These are phyloP conservation scores for Ceratocystiopsis minuta DNA, from an alignment of 2,329 filamentous ascomycete species.

Conservation along the genomic window DNA sequence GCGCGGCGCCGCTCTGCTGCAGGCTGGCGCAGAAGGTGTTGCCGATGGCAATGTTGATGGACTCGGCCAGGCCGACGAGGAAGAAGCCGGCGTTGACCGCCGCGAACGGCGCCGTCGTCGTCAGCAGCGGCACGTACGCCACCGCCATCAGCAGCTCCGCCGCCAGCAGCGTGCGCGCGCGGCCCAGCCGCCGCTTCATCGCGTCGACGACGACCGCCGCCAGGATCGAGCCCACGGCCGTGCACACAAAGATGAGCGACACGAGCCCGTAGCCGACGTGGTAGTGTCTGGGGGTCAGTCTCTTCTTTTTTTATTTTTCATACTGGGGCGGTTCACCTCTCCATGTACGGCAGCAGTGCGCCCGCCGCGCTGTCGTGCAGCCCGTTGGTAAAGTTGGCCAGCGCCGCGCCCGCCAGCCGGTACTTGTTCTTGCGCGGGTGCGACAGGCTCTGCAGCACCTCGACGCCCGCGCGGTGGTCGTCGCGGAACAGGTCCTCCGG, in stretches of 20 bases:
- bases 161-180: constrained; percentile 43
- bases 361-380: constrained; percentile 61
- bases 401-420: constrained; percentile 43
- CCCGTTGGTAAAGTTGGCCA: constrained; percentile 51
- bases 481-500: not conserved
- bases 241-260: constrained; percentile 65
- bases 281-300: too few relatives aligned
- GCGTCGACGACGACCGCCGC: constrained; percentile 53
- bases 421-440: constrained; percentile 52
- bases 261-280: constrained; percentile 60
- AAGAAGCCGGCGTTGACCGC: constrained; percentile 52
- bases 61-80: constrained; percentile 41
- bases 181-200: constrained; percentile 43
- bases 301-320: too few relatives aligned
- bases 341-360: constrained; percentile 66
- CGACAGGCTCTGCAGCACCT: constrained; percentile 37
- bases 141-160: constrained; percentile 36
- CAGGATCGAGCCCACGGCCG: constrained; percentile 57
- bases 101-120: constrained; percentile 48
- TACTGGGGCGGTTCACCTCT: too few relatives aligned
- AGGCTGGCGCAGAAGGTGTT: constrained; percentile 28
- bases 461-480: constrained; percentile 18
- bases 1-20: constrained; percentile 31
- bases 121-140: constrained; percentile 48
- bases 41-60: constrained; percentile 35